A percentile compares a stretch with the other conserved stretches of the same genome.
phyloP scores from a whole-genome alignment of 805 yeast species.

The Ogataea wickerhamii region DNA sequence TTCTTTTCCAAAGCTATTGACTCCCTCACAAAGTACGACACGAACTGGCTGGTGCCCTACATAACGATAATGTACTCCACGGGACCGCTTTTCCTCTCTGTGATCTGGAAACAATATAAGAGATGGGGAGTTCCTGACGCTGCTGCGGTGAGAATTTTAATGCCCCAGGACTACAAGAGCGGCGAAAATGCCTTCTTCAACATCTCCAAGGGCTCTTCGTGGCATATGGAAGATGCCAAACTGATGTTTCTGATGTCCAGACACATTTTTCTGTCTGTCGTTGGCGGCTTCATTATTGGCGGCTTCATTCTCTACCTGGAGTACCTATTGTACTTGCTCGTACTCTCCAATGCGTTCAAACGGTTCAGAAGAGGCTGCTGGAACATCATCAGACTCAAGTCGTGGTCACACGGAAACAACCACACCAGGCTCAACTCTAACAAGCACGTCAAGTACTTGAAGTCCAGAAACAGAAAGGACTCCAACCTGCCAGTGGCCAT shows the following conservation, averaged over 20 bases:
- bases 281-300: constrained; percentile 65
- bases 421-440: constrained; percentile 19
- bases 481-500: constrained; percentile 47
- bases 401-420: constrained; percentile 23
- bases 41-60: constrained; percentile 82
- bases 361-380: constrained; percentile 20
- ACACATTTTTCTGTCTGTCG: constrained; percentile 69
- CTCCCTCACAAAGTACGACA: constrained; percentile 56
- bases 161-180: constrained; percentile 69
- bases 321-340: constrained; percentile 40
- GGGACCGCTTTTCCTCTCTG: constrained; percentile 84
- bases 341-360: constrained; percentile 22
- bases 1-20: constrained; percentile 71
- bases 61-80: constrained; percentile 90
- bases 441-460: constrained; percentile 23
- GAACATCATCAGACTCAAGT: constrained; percentile 21
- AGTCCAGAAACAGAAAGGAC: constrained; percentile 44
- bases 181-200: constrained; percentile 62
- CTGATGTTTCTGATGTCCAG: constrained; percentile 69
- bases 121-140: constrained; percentile 71
- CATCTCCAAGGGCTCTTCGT: constrained; percentile 79
- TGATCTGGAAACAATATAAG: constrained; percentile 83
- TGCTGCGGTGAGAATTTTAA: constrained; percentile 63
- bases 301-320: constrained; percentile 43
- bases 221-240: constrained; percentile 89